Conservation (phyloP, 1,284 basidiomycete species). For the Sparassis latifolia region DNA sequence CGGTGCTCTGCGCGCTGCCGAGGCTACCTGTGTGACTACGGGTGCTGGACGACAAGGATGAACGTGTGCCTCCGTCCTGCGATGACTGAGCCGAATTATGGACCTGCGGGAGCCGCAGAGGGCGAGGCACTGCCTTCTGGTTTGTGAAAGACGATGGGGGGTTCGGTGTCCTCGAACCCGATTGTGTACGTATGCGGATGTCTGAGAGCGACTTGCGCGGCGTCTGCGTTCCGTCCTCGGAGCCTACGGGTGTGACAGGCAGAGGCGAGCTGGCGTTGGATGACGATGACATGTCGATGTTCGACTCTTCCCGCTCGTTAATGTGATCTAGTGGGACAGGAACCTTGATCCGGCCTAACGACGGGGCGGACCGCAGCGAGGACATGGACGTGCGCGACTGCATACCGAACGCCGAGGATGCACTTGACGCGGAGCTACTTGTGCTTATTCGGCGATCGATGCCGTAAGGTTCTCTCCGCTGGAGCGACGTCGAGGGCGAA, state of each 20-base stretch:
- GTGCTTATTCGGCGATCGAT: constrained; percentile 14
- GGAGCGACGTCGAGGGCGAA: constrained; percentile 8
- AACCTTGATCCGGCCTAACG: constrained; percentile 5
- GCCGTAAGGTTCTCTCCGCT: constrained; percentile 3
- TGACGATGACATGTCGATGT: constrained; percentile 8
- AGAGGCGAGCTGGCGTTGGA: constrained; percentile 4
- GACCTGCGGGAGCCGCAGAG: constrained; percentile 16
- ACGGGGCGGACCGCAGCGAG: constrained; percentile 13
- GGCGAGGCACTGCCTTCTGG: constrained; percentile 12
- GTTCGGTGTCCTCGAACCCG: too few species aligned
- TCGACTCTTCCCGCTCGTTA: constrained; percentile 13
- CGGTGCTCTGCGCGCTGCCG: constrained; percentile 2
- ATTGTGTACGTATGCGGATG: too few species aligned
- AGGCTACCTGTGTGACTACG: neutral
- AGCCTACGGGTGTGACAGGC: constrained; percentile 7
- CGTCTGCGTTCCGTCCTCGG: neutral
- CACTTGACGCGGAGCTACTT: constrained; percentile 17
- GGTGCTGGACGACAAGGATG: constrained; percentile 2
- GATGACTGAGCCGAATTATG: constrained; percentile 7
- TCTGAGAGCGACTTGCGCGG: too few species aligned
- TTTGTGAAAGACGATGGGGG: neutral
- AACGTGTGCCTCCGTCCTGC: neutral
- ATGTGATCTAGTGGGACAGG: constrained; percentile 9
- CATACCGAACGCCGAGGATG: constrained; percentile 4
- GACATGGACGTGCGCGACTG: constrained; percentile 14